Conservation (phyloP, 2,329 filamentous ascomycete species). For the Westerdykella ornata region DNA sequence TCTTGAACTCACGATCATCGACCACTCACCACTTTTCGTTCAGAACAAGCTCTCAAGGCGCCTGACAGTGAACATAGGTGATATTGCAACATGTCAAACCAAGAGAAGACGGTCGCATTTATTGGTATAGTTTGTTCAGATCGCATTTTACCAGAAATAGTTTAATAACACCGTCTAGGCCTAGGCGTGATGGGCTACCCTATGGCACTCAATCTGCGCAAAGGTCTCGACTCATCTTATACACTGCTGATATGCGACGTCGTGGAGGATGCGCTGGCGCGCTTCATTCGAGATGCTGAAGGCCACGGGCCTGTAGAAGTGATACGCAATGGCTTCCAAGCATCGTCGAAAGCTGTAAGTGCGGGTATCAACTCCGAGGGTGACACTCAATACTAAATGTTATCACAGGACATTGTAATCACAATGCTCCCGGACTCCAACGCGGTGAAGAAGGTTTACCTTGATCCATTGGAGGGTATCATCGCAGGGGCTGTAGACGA, state of each 20-base stretch:
- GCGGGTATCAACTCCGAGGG: constrained; percentile 10
- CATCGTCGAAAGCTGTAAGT: constrained; percentile 31
- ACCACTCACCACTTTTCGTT: too few species aligned
- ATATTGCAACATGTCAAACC: constrained; percentile 1
- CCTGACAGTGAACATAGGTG: too few species aligned
- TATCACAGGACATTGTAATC: constrained; percentile 33
- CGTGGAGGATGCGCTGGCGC: constrained; percentile 30
- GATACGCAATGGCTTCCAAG: constrained; percentile 36
- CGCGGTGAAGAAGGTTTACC: constrained; percentile 38
- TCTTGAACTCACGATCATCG: too few species aligned
- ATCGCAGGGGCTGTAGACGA: constrained; percentile 37
- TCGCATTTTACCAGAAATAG: neutral
- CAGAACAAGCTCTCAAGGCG: too few species aligned
- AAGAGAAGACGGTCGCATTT: constrained; percentile 7
- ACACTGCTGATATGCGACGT: constrained; percentile 39
- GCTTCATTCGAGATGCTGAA: constrained; percentile 35
- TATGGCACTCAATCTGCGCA: constrained; percentile 39
- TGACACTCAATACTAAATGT: neutral
- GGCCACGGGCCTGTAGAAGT: constrained; percentile 34
- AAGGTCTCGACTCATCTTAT: constrained; percentile 26
- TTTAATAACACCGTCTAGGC: constrained; percentile 15
- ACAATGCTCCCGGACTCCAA: constrained; percentile 39
- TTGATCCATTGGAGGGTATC: constrained; percentile 38
- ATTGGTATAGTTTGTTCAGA: constrained; percentile 3
- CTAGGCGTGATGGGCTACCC: constrained; percentile 41